These are phyloP conservation scores for Suhomyces sp. DNA, from an alignment of 805 yeast species.

Conservation along the genomic window DNA sequence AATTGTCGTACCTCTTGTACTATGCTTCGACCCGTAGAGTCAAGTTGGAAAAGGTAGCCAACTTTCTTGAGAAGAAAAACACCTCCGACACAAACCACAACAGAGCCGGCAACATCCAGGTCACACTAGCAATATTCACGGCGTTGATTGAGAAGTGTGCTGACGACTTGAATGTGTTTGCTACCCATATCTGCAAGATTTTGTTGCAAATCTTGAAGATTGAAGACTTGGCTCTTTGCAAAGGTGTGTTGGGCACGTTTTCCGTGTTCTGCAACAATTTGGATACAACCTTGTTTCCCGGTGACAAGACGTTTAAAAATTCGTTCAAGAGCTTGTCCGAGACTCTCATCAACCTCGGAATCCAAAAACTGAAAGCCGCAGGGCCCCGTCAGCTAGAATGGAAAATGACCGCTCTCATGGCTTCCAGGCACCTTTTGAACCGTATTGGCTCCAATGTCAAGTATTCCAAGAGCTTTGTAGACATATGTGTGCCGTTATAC, in stretches of 20 bases:
- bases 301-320: constrained; percentile 57
- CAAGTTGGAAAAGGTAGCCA: constrained; percentile 82
- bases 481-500: constrained; percentile 36
- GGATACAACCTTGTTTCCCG: constrained; percentile 61
- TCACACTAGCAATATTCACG: constrained; percentile 67
- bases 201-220: constrained; percentile 50
- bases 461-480: constrained; percentile 28
- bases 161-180: constrained; percentile 82
- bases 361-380: constrained; percentile 9
- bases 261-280: constrained; percentile 44
- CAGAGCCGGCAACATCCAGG: constrained; percentile 77
- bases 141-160: constrained; percentile 72
- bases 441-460: constrained; percentile 35
- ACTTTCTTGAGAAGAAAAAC: constrained; percentile 62
- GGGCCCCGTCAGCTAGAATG: constrained; percentile 42
- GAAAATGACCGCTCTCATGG: constrained; percentile 41
- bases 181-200: constrained; percentile 62
- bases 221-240: constrained; percentile 61
- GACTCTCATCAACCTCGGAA: constrained; percentile 15
- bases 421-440: constrained; percentile 38
- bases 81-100: constrained; percentile 56
- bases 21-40: constrained; percentile 89
- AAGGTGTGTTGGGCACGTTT: constrained; percentile 49
- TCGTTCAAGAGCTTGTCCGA: constrained; percentile 34
- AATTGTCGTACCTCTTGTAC: constrained; percentile 79